Percentiles rank a stretch among this genome's conserved stretches.
phyloP scores from a whole-genome alignment of 2,329 filamentous ascomycete genomes.

The Zymoseptoria crescenta region DNA sequence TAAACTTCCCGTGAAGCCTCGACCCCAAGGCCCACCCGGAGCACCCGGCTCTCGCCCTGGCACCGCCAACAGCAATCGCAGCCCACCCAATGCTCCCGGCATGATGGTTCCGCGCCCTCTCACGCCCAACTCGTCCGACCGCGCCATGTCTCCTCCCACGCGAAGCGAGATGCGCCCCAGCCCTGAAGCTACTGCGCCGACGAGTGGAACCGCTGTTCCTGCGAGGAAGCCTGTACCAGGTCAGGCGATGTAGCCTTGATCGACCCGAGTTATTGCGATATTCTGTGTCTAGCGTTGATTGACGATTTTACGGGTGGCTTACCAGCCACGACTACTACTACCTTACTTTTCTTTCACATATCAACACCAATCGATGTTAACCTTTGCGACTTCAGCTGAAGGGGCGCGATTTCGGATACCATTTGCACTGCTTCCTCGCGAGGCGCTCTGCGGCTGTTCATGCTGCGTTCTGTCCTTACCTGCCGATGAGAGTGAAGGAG shows the following conservation, averaged over 20 bases:
- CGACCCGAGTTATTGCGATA: slow-evolving; percentile 1
- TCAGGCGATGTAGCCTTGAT: slow-evolving; percentile 32
- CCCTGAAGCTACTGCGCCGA: slow-evolving; percentile 2
- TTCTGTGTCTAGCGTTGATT: not conserved
- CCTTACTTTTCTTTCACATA: not conserved
- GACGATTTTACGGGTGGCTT: not conserved
- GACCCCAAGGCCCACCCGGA: slow-evolving; percentile 50
- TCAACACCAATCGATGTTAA: not conserved
- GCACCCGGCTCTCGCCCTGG: slow-evolving; percentile 15
- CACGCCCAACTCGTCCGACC: slow-evolving; percentile 11
- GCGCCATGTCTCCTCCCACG: slow-evolving; percentile 17
- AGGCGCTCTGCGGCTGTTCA: not conserved
- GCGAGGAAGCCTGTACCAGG: slow-evolving; percentile 40
- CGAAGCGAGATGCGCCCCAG: slow-evolving; percentile 10
- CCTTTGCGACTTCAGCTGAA: not conserved
- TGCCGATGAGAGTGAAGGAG: not conserved
- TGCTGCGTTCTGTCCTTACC: not conserved
- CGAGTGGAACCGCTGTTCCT: not conserved
- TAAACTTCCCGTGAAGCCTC: slow-evolving; percentile 81
- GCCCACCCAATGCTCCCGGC: slow-evolving; percentile 30
- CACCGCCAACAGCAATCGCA: slow-evolving; percentile 25
- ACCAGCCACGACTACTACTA: slow-evolving; percentile 15
- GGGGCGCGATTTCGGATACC: too few relatives aligned
- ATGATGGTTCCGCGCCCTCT: slow-evolving; percentile 16
- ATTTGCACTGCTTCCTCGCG: too few relatives aligned